phyloP scores from a whole-genome alignment of 108 stramenopile species.

The Parietichytrium sp. region DNA sequence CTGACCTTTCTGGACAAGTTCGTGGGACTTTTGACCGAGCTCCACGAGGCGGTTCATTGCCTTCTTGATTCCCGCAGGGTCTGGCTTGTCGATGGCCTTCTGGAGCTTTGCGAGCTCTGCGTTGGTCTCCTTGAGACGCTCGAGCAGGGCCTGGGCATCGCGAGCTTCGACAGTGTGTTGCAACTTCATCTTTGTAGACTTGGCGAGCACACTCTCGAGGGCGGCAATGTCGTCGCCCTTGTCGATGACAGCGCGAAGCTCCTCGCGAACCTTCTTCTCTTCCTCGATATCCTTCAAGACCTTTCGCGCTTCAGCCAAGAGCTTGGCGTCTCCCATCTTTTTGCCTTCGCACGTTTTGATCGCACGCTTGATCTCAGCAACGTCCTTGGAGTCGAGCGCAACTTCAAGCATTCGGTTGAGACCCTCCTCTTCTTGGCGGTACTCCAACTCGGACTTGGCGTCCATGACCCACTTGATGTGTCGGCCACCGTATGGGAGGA shows the following conservation, averaged over 20 bases:
- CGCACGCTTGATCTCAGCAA: conserved; percentile 46
- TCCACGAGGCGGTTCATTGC: conserved; percentile 58
- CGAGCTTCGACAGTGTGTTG: conserved; percentile 20
- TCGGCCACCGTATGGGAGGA: conserved; percentile 48
- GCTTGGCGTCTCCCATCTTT: background rate
- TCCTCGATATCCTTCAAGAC: conserved; percentile 38
- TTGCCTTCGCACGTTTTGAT: conserved; percentile 42
- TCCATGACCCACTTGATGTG: conserved; percentile 49
- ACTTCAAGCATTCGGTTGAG: conserved; percentile 38
- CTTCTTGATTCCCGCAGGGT: no score
- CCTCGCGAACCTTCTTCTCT: conserved; percentile 48
- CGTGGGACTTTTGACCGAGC: background rate
- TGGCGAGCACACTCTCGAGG: conserved; percentile 47
- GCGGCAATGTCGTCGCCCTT: conserved; percentile 43
- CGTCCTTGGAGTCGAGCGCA: conserved; percentile 49
- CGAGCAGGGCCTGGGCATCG: background rate
- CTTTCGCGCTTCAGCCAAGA: conserved; percentile 16
- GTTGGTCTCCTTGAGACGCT: conserved; percentile 27
- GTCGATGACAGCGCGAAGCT: conserved; percentile 40
- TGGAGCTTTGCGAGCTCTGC: background rate
- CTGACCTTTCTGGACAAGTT: background rate
- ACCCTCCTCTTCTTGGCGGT: conserved; percentile 47
- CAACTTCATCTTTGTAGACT: background rate
- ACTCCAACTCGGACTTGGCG: conserved; percentile 41
- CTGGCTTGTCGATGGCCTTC: background rate